A percentile compares a stretch with the other conserved stretches of the same genome.
Evolutionary conservation across 805 yeast genomes (phyloP).

Genomic region (Sungouiella blattae): DNA sequence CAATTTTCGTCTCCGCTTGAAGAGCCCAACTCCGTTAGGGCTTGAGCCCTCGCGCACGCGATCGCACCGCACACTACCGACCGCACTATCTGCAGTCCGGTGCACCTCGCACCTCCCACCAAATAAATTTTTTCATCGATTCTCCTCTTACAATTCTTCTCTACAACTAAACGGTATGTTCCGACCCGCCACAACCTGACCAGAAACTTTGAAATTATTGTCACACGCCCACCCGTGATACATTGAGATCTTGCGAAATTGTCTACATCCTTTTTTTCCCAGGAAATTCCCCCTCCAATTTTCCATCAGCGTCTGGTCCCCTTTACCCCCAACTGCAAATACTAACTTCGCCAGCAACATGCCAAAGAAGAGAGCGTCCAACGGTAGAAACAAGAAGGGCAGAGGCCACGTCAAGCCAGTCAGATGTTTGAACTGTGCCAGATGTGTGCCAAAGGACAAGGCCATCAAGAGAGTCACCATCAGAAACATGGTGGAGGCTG

Average conservation of each 20-base stretch:
- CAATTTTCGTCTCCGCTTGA: too few species aligned
- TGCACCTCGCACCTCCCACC: conserved; percentile 10
- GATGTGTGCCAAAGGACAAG: conserved; percentile 99
- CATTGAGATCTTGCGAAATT: too few species aligned
- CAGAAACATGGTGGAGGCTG: conserved; percentile 99
- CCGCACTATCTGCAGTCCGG: conserved; percentile 7
- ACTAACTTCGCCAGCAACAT: conserved; percentile 45
- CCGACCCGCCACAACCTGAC: too few species aligned
- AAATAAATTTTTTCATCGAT: conserved; percentile 15
- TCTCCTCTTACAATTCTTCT: conserved; percentile 11
- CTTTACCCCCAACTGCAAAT: too few species aligned
- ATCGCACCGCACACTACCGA: conserved; percentile 2
- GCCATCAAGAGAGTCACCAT: conserved; percentile 99
- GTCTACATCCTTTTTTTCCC: not conserved
- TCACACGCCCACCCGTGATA: too few species aligned
- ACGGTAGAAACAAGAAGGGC: conserved; percentile 99
- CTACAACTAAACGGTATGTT: conserved; percentile 18
- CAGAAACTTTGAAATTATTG: too few species aligned
- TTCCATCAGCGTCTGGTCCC: not conserved
- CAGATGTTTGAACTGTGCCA: conserved; percentile 99
- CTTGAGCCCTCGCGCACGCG: conserved; percentile 13
- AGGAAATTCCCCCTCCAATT: not conserved
- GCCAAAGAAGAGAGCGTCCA: conserved; percentile 99
- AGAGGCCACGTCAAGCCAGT: conserved; percentile 99
- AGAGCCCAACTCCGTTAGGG: too few species aligned